Conservation (phyloP, 257 asterid species). For the Cinchona pubescens region DNA sequence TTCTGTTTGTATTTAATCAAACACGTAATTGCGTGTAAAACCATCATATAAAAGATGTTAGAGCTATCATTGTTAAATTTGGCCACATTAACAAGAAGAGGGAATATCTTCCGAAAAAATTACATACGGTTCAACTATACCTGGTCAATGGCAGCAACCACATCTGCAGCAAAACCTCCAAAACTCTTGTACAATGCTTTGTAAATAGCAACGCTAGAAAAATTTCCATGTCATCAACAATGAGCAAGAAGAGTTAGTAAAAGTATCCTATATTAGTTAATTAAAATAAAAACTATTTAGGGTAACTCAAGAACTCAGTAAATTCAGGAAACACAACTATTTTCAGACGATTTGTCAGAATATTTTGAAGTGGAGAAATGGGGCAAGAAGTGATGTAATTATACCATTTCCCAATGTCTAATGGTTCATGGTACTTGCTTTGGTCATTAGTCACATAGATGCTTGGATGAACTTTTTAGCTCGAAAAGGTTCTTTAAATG, state of each 20-base stretch:
- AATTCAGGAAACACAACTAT: not conserved
- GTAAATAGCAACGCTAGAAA: slow-evolving; percentile 76
- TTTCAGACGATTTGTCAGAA: not conserved
- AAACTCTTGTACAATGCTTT: slow-evolving; percentile 98
- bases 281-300: not conserved
- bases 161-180: slow-evolving; percentile 99
- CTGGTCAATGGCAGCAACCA: slow-evolving; percentile 99
- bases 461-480: not conserved
- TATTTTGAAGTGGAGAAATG: not conserved
- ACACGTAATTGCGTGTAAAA: not conserved
- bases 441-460: not conserved
- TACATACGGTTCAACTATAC: slow-evolving; percentile 27
- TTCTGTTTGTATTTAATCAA: not conserved
- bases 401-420: not conserved
- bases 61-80: not conserved
- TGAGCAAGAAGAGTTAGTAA: not conserved
- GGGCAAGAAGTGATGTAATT: not conserved
- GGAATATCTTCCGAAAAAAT: not conserved
- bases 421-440: not conserved
- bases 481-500: not conserved
- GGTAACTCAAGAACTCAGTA: not conserved
- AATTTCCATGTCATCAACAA: slow-evolving; percentile 24
- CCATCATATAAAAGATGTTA: not conserved
- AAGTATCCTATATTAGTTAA: not conserved
- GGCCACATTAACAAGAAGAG: not conserved